Evolutionary conservation across 1,284 basidiomycete genomes (phyloP), one percentile per base, ranked within the genome.

Genomic region (Marasmius sp.): DNA sequence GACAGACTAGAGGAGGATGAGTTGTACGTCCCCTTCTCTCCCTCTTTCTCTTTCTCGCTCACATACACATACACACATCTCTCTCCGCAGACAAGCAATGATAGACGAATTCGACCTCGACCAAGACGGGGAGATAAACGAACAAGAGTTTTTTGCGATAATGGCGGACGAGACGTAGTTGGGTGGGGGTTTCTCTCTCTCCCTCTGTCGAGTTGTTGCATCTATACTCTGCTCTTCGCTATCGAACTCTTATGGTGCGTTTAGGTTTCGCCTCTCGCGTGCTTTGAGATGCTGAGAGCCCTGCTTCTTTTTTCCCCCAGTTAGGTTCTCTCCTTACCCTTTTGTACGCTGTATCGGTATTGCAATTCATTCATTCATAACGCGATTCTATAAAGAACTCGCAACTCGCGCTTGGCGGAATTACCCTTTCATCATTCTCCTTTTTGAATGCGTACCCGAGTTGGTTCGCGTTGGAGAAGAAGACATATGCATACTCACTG

Each of bases 61-160:
- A n/a, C n/a, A n/a, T n/a, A n/a, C n/a, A n/a, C n/a, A n/a, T n/a
- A n/a, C n/a, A n/a, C n/a, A n/a, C n/a, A n/a, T n/a, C n/a, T 61
- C 8, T 33, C 8, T 38, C 38, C 20, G 8, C 62, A 98, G 96
- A 67, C 94, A 98, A 88, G 97, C 97, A 20, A 99, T 99, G 97
- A 99, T 99, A 71, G 97, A 99, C 71, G 97, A 99, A 79, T 99
- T 99, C 72, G 97, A 99, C 76, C 86, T 99, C 41, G 97, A 99
- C 79, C 92, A 97, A 75, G 97, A 99, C 70, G 95, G 96, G 22
- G 96, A 97, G 79, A 99, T 99, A 74, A 95, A 90, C 74, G 92
- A 95, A 73, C 87, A 92, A 73, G 94, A 97, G 80, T 96, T 97
- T 76, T 88, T 94, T 67, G 91, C 93, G 52, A 98, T 98, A 75